Evolutionary conservation across 768 basidiomycete species (phyloP), one percentile per base, ranked within the genome.

Genomic region (Paxillus rubicundulus): DNA sequence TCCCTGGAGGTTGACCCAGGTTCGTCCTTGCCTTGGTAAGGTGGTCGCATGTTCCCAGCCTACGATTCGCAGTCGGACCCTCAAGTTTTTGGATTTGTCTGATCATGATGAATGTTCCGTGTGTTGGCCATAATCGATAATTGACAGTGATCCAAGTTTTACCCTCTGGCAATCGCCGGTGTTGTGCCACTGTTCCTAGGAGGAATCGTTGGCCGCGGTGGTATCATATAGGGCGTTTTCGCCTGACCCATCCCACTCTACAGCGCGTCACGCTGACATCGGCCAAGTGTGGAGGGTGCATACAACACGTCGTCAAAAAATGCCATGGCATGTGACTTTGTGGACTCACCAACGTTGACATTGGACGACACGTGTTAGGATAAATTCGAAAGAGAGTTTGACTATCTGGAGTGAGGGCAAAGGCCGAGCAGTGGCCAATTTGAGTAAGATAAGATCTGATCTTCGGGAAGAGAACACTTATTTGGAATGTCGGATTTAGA

Each of bases 361-460:
- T 45, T 27, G 43, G 33, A 32, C 24, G 52, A 65, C 63, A 65
- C 64, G 59, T 66, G 63, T 64, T 47, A 28, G 16, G 21, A 28
- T 32, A 44, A 38, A 27, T 37, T 45, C 28, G 44, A 33, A 34
- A 44, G 21, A 33, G 33, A 24, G 24, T 24, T 24, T 24, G 24
- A 34, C 43, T 18, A 45, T 64, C 44, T 2, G 53, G 14, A 62
- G 52, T 6, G 10, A 20, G 18, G 38, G 52, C 40, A 44, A 57
- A 37, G 33, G 39, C 38, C 43, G 50, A 32, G 30, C 21, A 16
- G 14, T 14, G 8, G 16, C 34, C 36, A 38, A 47, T 47, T 45
- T 34, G 32, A 34, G 45, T 1, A 18, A 44, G 65, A 67, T 59
- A 57, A 64, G 65, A 57, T 59, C 37, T 53, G 57, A 65, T 65